Percentiles rank a stretch among this genome's conserved stretches.
Conservation (phyloP, 1,284 basidiomycete genomes). For the Afroboletus lepidellus region DNA sequence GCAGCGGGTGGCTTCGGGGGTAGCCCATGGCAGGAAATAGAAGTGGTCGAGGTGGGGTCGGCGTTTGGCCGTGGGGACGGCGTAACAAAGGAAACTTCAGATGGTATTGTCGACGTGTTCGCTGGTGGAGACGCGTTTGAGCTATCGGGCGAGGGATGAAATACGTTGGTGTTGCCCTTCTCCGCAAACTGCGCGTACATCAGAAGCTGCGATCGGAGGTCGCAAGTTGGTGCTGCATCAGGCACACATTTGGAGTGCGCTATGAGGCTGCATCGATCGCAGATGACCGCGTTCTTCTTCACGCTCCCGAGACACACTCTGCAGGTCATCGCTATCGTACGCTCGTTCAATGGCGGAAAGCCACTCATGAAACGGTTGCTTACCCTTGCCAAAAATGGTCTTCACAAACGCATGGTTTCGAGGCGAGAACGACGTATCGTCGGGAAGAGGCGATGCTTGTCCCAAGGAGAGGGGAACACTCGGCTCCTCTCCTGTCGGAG, state of each 20-base stretch:
- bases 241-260: slow-evolving; percentile 78
- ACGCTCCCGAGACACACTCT: slow-evolving; percentile 79
- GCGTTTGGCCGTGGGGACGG: slow-evolving; percentile 51
- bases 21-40: slow-evolving; percentile 26
- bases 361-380: slow-evolving; percentile 31
- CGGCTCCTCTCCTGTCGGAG: slow-evolving; percentile 28
- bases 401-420: slow-evolving; percentile 85
- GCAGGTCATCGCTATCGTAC: slow-evolving; percentile 74
- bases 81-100: slow-evolving; percentile 53
- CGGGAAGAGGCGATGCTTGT: slow-evolving; percentile 37
- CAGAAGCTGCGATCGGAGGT: slow-evolving; percentile 74
- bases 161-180: slow-evolving; percentile 54
- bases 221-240: slow-evolving; percentile 78
- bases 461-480: slow-evolving; percentile 38
- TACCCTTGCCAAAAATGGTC: slow-evolving; percentile 90
- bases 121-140: slow-evolving; percentile 34
- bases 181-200: slow-evolving; percentile 72
- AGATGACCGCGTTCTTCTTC: slow-evolving; percentile 86
- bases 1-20: slow-evolving; percentile 50
- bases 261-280: slow-evolving; percentile 87
- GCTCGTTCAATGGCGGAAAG: slow-evolving; percentile 17
- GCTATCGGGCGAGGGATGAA: slow-evolving; percentile 51
- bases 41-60: slow-evolving; percentile 41
- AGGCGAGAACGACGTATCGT: slow-evolving; percentile 51
- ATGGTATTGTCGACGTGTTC: slow-evolving; percentile 41